Base-by-base conservation (phyloP, 2,329 filamentous ascomycete species). In the Botrytis tulipae region DNA sequence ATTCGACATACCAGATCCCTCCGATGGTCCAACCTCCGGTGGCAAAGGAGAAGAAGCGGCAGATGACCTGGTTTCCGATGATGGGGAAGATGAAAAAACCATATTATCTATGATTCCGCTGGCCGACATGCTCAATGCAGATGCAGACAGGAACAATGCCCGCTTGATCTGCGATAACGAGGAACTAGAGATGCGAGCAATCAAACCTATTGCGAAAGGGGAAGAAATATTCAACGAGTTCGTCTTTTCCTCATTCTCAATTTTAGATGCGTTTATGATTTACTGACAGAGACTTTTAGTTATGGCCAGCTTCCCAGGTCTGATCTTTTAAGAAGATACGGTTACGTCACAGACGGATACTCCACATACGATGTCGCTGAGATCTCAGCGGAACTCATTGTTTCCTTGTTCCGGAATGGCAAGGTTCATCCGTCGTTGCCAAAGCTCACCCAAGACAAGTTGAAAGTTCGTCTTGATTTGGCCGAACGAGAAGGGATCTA, bases 71-170 rank as follows among this genome's bases (percentile, higher is more conserved):
- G 78, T 85, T 75, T 80, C 79, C 25, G 85, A 84, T 22, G 84
- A 87, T 76, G 85, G 85, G 18, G 82, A 84, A 35, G 84, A 86
- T 37, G 83, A 84, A 48, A 79, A 83, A 51, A 79, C 79, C 1
- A 76, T 80, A 57, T 91, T 92, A 77, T 90, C 88, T 62, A 91
- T 92, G 89, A 87, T 93, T 1, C 91, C 91, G 4, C 81, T 93
- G 73, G 91, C 90, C n/a, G 91, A 92, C 80, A 87, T 92, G 82
- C 85, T 93, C 32, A 93, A 92, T 78, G 90, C 90, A 7, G 89
- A 93, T 80, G 90, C 88, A 9, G 87, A 91, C 75, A 84, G 84
- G 66, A 91, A 91, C 78, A 92, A 93, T 78, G 88, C 87, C 75
- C 80, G 84, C 78, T 74, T 82, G 35, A 78, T 76, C 68, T 81